Evolutionary conservation across 2,329 filamentous ascomycete species (phyloP).

Genomic region (Calonectria montana): DNA sequence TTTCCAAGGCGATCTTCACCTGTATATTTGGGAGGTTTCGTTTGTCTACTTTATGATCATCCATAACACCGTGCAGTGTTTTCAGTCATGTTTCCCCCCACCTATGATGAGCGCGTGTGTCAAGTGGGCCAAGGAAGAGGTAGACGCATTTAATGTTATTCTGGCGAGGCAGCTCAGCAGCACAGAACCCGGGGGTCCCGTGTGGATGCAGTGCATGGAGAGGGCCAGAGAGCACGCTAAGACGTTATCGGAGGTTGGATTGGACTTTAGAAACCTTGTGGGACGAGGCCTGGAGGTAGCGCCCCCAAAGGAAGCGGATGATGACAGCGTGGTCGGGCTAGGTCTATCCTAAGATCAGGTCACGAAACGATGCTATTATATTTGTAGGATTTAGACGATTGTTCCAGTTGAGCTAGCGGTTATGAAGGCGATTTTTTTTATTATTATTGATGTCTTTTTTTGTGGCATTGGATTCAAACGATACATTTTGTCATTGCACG

Average conservation of each 20-base stretch:
- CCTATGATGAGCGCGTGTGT: conserved; percentile 94
- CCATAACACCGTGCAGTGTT: conserved; percentile 90
- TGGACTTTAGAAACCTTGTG: conserved; percentile 89
- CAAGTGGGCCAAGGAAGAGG: conserved; percentile 96
- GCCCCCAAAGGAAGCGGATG: conserved; percentile 16
- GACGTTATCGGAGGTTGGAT: conserved; percentile 84
- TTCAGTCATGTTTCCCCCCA: conserved; percentile 86
- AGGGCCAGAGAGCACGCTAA: conserved; percentile 83
- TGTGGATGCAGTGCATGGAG: conserved; percentile 87
- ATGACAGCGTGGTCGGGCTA: conserved; percentile 41
- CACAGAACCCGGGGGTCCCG: conserved; percentile 78
- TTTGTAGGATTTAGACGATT: not conserved
- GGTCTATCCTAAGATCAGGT: conserved; percentile 42
- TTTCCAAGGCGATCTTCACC: conserved; percentile 91
- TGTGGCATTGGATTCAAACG: not conserved
- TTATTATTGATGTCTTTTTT: not conserved
- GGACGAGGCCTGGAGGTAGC: conserved; percentile 64
- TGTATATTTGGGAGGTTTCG: conserved; percentile 95
- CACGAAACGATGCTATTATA: not conserved
- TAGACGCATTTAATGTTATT: conserved; percentile 89
- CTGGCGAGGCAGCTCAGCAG: conserved; percentile 88
- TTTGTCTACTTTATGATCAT: conserved; percentile 97
- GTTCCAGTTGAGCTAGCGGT: conserved; percentile 4
- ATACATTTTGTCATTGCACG: not conserved
- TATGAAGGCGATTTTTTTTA: conserved; percentile 1